phyloP scores from a whole-genome alignment of 768 basidiomycete genomes.

The Harrya chromipes region DNA sequence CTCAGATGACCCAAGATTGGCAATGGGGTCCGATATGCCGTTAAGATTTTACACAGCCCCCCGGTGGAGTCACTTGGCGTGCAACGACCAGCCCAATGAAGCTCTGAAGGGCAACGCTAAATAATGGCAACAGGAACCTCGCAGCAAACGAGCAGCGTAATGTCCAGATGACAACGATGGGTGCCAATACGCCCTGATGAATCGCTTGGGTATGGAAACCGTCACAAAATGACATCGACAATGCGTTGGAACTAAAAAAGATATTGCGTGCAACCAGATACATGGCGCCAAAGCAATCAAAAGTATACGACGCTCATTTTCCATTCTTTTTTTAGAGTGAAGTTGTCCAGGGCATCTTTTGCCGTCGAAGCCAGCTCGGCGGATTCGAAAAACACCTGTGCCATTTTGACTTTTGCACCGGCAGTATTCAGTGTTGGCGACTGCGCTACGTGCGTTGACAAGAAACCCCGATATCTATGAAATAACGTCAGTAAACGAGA shows the following conservation, averaged over 20 bases:
- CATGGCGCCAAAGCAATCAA: slow-evolving; percentile 20
- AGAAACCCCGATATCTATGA: slow-evolving; percentile 79
- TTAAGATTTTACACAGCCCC: not conserved
- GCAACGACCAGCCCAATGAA: not conserved
- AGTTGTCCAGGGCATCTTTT: slow-evolving; percentile 80
- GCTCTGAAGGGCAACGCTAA: no score
- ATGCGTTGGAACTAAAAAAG: slow-evolving; percentile 34
- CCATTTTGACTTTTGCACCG: slow-evolving; percentile 72
- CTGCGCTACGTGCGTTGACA: slow-evolving; percentile 63
- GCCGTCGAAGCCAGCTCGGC: slow-evolving; percentile 72
- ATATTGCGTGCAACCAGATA: slow-evolving; percentile 6
- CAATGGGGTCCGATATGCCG: not conserved
- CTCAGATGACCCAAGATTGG: slow-evolving; percentile 11
- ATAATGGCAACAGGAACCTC: no score
- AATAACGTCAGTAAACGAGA: not conserved
- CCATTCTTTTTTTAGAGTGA: slow-evolving; percentile 84
- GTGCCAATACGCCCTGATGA: no score
- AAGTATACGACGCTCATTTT: slow-evolving; percentile 77
- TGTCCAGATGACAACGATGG: no score
- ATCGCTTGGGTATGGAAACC: not conserved
- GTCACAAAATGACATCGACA: slow-evolving; percentile 1
- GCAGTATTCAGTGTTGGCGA: slow-evolving; percentile 66
- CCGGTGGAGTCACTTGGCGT: not conserved
- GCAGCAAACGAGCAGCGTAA: no score
- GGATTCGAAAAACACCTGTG: slow-evolving; percentile 75